Conservation (phyloP, 2,329 filamentous ascomycete species). For the Dendrostoma leiphaemia region DNA sequence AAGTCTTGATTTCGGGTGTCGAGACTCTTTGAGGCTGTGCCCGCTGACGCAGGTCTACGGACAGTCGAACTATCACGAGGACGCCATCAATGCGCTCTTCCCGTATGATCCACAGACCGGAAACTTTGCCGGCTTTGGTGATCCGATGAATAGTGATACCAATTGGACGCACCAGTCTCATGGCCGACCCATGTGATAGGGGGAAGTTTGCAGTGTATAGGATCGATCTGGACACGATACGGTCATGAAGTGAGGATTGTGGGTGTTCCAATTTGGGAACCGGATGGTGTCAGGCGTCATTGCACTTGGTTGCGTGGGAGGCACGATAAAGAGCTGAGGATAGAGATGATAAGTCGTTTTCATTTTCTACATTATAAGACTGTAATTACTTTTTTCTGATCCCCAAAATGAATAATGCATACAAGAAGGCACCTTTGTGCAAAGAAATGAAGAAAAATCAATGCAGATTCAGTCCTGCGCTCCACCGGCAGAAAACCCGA, state of each 20-base stretch:
- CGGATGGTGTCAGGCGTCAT: too few species aligned
- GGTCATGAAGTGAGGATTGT: too few species aligned
- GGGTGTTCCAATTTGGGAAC: too few species aligned
- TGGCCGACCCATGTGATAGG: background rate
- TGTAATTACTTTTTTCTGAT: constrained; percentile 1
- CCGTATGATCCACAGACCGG: constrained; percentile 26
- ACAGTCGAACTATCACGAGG: constrained; percentile 18
- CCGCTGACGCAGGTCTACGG: too few species aligned
- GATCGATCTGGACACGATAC: background rate
- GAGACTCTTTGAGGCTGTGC: too few species aligned
- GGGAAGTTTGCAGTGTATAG: too few species aligned
- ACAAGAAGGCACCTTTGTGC: background rate
- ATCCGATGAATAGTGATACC: background rate
- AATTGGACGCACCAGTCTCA: constrained; percentile 3
- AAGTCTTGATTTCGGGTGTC: too few species aligned
- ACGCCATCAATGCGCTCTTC: constrained; percentile 23
- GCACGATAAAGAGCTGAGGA: background rate
- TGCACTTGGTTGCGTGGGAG: background rate
- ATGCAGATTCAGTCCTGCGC: constrained; percentile 4
- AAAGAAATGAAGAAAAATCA: background rate
- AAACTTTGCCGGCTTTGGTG: constrained; percentile 19
- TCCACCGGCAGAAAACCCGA: constrained; percentile 2
- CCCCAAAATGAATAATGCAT: background rate
- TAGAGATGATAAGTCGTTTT: background rate
- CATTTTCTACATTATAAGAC: constrained; percentile 8